These are phyloP conservation scores for Vishniacozyma victoriae DNA, from an alignment of 768 basidiomycete species.

Conservation along the genomic window DNA sequence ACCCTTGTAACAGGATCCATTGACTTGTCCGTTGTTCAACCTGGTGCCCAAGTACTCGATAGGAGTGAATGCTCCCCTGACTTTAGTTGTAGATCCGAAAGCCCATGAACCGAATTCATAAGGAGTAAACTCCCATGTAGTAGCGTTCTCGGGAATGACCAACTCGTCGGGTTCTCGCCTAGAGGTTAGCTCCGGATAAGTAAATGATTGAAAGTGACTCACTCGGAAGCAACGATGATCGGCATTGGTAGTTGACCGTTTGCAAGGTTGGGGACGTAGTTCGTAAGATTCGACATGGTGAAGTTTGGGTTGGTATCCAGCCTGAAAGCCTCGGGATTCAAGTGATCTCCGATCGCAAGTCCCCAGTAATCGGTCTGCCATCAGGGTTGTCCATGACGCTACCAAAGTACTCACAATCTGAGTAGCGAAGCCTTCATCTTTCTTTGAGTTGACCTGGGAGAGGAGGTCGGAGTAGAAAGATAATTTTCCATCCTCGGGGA, in stretches of 20 bases:
- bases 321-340: constrained; percentile 41
- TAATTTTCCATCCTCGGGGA: constrained; percentile 39
- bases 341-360: constrained; percentile 40
- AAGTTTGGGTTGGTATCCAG: constrained; percentile 39
- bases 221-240: constrained; percentile 46
- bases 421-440: constrained; percentile 31
- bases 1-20: constrained; percentile 61
- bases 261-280: constrained; percentile 13
- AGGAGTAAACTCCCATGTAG: constrained; percentile 45
- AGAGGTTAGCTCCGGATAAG: no score
- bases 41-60: constrained; percentile 59
- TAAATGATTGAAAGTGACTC: background rate
- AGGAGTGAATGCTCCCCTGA: constrained; percentile 59
- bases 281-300: constrained; percentile 32
- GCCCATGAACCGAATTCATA: constrained; percentile 46
- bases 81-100: constrained; percentile 45
- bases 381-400: no score
- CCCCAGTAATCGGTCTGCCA: constrained; percentile 45
- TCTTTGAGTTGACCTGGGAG: constrained; percentile 37
- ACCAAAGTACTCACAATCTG: constrained; percentile 28
- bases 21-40: constrained; percentile 56
- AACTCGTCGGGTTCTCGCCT: constrained; percentile 40
- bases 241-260: constrained; percentile 41
- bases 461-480: constrained; percentile 43
- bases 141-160: constrained; percentile 42